Conservation (phyloP, 2,329 filamentous ascomycete genomes). For the Colletotrichum lindemuthianum region DNA sequence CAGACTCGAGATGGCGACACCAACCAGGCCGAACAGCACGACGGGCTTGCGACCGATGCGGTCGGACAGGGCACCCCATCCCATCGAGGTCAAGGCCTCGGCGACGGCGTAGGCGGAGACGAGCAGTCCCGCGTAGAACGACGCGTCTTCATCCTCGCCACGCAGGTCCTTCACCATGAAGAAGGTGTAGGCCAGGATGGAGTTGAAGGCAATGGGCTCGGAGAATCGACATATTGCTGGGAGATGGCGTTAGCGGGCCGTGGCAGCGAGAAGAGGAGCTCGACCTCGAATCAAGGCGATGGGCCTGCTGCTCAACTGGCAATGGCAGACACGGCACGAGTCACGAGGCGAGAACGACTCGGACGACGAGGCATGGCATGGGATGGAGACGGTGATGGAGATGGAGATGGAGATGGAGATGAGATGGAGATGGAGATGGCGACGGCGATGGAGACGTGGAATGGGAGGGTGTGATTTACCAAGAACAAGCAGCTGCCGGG, state of each 20-base stretch:
- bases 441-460: neutral
- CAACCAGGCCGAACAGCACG: conserved; percentile 44
- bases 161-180: conserved; percentile 52
- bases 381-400: no score
- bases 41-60: conserved; percentile 48
- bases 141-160: conserved; percentile 48
- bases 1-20: conserved; percentile 50
- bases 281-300: no score
- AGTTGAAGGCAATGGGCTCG: conserved; percentile 57
- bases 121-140: conserved; percentile 61
- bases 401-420: neutral
- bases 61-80: conserved; percentile 54
- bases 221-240: conserved; percentile 57
- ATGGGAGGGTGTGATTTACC: conserved; percentile 24
- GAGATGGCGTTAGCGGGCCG: conserved; percentile 13
- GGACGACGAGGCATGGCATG: no score
- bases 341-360: no score
- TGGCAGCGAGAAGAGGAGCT: no score
- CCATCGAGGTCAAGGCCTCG: conserved; percentile 53
- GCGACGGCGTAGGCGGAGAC: conserved; percentile 56
- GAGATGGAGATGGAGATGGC: neutral
- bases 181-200: conserved; percentile 55
- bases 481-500: conserved; percentile 28
- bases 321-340: no score
- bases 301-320: no score